phyloP scores from a whole-genome alignment of 225 moss, liverwort and hornwort genomes.

The Climacium dendroides region DNA sequence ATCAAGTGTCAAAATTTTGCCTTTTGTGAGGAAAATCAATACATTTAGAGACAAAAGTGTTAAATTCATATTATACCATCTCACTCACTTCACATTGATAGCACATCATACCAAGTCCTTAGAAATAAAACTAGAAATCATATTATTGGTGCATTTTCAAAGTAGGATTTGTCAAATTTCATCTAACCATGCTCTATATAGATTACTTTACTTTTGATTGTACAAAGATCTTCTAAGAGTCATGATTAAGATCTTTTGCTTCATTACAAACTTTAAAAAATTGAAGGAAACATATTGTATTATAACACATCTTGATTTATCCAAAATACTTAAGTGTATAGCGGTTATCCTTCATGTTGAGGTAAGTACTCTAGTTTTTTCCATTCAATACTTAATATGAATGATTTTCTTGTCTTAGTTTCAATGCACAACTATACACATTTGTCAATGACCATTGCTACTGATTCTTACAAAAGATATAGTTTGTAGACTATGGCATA shows the following conservation, averaged over 20 bases:
- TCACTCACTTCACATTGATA: background rate
- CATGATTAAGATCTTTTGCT: too few relatives aligned
- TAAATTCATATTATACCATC: background rate
- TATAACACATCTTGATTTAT: background rate
- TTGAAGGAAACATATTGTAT: background rate
- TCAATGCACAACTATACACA: too few relatives aligned
- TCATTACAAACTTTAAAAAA: background rate
- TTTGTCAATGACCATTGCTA: too few relatives aligned
- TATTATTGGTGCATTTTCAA: background rate
- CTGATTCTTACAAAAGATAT: too few relatives aligned
- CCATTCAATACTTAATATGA: too few relatives aligned
- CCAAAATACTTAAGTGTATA: too few relatives aligned
- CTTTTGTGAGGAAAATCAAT: background rate
- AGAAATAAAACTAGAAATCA: background rate
- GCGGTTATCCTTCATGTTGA: fast-evolving
- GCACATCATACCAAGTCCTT: fast-evolving
- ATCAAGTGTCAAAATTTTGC: background rate
- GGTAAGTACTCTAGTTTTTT: too few relatives aligned
- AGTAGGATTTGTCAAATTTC: background rate
- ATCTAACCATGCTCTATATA: too few relatives aligned
- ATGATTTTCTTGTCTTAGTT: too few relatives aligned
- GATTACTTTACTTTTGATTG: background rate
- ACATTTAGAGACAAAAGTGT: background rate
- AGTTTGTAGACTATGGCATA: too few relatives aligned
- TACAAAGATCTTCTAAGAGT: background rate